phyloP scores from a whole-genome alignment of 1,284 basidiomycete species.

The Boletus nobilissimus region DNA sequence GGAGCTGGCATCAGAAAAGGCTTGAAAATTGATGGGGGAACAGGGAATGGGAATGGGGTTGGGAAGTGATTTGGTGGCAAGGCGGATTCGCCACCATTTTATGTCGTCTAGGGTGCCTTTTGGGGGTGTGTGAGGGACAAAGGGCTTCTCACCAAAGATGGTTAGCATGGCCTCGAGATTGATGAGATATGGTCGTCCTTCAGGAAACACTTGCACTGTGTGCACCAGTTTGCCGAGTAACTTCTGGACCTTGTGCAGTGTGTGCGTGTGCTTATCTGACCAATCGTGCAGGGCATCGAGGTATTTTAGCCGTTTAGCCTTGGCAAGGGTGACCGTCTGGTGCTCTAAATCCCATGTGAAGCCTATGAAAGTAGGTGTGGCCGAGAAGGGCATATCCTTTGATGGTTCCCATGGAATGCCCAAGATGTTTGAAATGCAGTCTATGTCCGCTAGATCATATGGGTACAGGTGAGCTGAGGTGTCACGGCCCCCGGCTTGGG shows the following conservation, averaged over 20 bases:
- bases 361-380: slow-evolving; percentile 28
- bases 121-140: too few species aligned
- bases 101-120: too few species aligned
- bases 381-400: slow-evolving; percentile 34
- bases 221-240: slow-evolving; percentile 52
- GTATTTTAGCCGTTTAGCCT: slow-evolving; percentile 13
- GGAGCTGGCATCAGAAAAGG: neutral
- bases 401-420: slow-evolving; percentile 47
- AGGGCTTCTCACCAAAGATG: neutral
- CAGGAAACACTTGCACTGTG: slow-evolving; percentile 40
- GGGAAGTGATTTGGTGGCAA: too few species aligned
- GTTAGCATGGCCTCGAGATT: neutral
- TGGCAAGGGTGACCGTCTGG: neutral
- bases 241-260: too few species aligned
- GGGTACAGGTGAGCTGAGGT: too few species aligned
- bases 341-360: slow-evolving; percentile 33
- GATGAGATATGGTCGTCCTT: slow-evolving; percentile 48
- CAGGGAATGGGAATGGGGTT: neutral
- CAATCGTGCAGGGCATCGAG: slow-evolving; percentile 34
- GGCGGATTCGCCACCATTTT: too few species aligned
- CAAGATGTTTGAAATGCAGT: slow-evolving; percentile 38
- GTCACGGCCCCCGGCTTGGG: too few species aligned
- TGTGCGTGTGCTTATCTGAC: too few species aligned
- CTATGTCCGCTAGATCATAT: slow-evolving; percentile 42
- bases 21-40: neutral